Evolutionary conservation across 2,329 filamentous ascomycete genomes (phyloP), one percentile per base, ranked within the genome.

Genomic region (Dothideomycetes sp.): DNA sequence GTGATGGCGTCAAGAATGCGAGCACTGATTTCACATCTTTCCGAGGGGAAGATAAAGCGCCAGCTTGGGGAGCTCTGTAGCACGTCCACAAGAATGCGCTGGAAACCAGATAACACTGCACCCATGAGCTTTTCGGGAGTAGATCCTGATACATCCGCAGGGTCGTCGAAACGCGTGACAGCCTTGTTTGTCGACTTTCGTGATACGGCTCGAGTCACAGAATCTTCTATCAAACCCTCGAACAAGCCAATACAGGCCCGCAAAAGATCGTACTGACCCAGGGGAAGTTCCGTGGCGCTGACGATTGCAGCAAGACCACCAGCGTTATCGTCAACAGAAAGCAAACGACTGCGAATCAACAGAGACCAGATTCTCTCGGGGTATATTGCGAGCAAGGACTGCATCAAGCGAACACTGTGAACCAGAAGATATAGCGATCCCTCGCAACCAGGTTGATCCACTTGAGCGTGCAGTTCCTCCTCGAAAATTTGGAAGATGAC

Each of bases 321-420:
- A 11, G 80, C 80, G 47, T 80, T 80, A 8, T 84, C 80, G 49
- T 86, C 80, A 5, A 79, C 75, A 50, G 83, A 82, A 32, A 98
- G 69, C 13, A 98, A 67, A 47, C 80, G 78, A 58, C 85, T 93
- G 43, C 85, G 78, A 3, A 81, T 78, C 52, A 98, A 73, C 57
- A 89, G 84, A 3, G 89, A 87, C 88, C 91, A 96, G 5, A 94
- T 79, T 45, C 88, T 74, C 43, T 82, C 83, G 1, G 91, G 89
- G 37, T 82, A 76, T n/a, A 82, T 51, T 8, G 73, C 70, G 18
- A 91, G 62, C 13, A 93, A 65, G 3, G 81, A 77, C 50, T 82
- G 74, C 25, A 94, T 66, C 53, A 96, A 95, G 39, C 86, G 80
- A 16, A 88, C 64, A 56, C 86, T 94, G 17, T 83, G 77, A 33